Percentiles rank a stretch among this genome's conserved stretches.
Evolutionary conservation across 108 stramenopile species (phyloP).

Genomic region (Skeletonema menzelii): DNA sequence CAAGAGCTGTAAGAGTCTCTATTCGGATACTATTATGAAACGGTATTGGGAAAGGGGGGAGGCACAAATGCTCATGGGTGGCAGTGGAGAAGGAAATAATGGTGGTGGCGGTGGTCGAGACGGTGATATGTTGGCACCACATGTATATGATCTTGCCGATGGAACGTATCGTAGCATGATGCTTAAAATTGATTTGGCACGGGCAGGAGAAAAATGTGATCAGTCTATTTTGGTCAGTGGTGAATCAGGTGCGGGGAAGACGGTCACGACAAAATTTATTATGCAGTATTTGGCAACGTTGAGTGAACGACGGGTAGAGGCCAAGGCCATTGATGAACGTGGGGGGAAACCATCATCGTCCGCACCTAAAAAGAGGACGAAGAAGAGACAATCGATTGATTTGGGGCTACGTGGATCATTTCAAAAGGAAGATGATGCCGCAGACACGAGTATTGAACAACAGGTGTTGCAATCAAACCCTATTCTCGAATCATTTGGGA

Average conservation of each 20-base stretch:
- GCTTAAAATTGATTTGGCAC: slow-evolving; percentile 41
- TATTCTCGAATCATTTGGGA: slow-evolving; percentile 96
- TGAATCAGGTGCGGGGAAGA: slow-evolving; percentile 97
- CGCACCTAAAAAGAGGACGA: slow-evolving; percentile 1
- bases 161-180: slow-evolving; percentile 92
- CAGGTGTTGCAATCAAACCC: slow-evolving; percentile 94
- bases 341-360: background rate
- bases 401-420: background rate
- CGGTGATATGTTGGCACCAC: slow-evolving; percentile 71
- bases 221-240: slow-evolving; percentile 84
- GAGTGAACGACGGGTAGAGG: slow-evolving; percentile 62
- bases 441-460: slow-evolving; percentile 63
- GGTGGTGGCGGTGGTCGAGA: background rate
- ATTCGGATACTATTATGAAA: slow-evolving; percentile 70
- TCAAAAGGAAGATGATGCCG: slow-evolving; percentile 17
- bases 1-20: slow-evolving; percentile 61
- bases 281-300: slow-evolving; percentile 92
- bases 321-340: slow-evolving; percentile 8
- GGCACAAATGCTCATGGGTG: slow-evolving; percentile 25
- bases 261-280: slow-evolving; percentile 96
- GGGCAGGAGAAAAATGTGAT: slow-evolving; percentile 23
- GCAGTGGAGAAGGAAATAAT: slow-evolving; percentile 2
- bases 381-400: background rate
- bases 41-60: slow-evolving; percentile 71
- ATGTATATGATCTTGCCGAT: slow-evolving; percentile 94